Base-by-base conservation (phyloP, 139 green algal species). In the Bryopsis sp. region DNA sequence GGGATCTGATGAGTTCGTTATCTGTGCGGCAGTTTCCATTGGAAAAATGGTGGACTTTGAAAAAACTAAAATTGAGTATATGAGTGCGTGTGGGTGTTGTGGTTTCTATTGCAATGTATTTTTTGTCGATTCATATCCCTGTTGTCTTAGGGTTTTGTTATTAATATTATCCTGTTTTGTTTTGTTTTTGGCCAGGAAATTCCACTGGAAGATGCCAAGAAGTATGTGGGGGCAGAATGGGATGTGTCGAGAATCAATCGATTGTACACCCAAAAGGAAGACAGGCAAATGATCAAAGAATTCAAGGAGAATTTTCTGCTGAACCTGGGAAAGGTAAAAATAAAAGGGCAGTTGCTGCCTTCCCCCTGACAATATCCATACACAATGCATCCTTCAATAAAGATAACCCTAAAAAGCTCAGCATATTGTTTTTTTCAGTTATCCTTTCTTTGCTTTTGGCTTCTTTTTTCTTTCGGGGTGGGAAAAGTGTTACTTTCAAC, bases 251-350 rank as follows among this genome's bases (percentile, higher is more conserved):
- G 39, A n/a, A 22, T 69, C 8, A 69, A 69, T 54, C 62, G 39
- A 7, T 7, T 58, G 36, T 58, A 58, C 22, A 54, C 39, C 6
- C 6, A 35, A 3, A 50, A 54, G 54, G 38, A 69, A 57, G 62
- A 69, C 32, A 34, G 39, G 15, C 35, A 38, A 33, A 35, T 50
- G 37, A 69, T 69, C 28, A 19, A 37, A 54, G 62, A 69, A 54
- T 69, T 69, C 37, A 69, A 69, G 6, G 62, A 69, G 26, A 54
- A 36, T 7, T 35, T 69, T 11, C 6, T 58, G 6, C n/a, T 69
- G 37, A 69, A 69, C n/a, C 48, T 37, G 7, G 62, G 62, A 35
- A 57, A 69, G 43, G 37, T 69, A 63, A 63, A 19, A 11, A 50
- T 26, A 11, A 50, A 50, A 26, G 43, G 11, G 15, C 43, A 26